Evolutionary conservation across 495 filamentous ascomycete species (phyloP).

Genomic region (Penicillium nucicola): DNA sequence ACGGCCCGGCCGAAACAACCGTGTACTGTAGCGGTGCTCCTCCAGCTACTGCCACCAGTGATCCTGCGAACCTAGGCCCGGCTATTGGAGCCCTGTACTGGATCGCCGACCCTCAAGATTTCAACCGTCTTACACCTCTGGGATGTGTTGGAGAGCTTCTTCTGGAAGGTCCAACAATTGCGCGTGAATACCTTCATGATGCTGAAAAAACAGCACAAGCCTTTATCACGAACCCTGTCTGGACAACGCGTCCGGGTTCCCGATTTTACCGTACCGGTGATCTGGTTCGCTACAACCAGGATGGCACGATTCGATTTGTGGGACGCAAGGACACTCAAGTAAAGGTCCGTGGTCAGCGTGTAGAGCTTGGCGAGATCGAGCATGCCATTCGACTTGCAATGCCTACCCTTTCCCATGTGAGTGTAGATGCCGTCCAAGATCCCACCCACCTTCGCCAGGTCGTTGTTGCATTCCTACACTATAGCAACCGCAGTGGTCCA

Average conservation of each 20-base stretch:
- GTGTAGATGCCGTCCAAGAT: background rate
- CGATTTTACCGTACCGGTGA: constrained; percentile 50
- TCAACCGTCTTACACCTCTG: background rate
- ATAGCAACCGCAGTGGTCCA: background rate
- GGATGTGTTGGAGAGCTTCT: background rate
- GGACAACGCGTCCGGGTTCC: background rate
- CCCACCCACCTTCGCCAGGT: background rate
- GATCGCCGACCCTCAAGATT: background rate
- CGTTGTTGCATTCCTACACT: background rate
- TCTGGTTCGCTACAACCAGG: constrained; percentile 34
- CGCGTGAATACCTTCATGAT: constrained; percentile 38
- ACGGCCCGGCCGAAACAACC: background rate
- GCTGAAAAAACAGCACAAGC: background rate
- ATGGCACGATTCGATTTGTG: constrained; percentile 37
- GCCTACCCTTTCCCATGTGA: background rate
- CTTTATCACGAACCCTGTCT: background rate
- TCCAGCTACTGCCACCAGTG: background rate
- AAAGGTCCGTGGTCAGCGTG: constrained; percentile 31
- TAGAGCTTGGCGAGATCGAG: constrained; percentile 34
- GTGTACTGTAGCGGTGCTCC: background rate
- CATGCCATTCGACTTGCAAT: background rate
- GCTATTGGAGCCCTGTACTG: background rate
- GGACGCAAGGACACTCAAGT: constrained; percentile 31
- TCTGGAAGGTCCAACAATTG: background rate
- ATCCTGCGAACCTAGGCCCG: background rate